A percentile compares a stretch with the other conserved stretches of the same genome.
These are phyloP conservation scores for Oemleria cerasiformis DNA, from an alignment of 306 rosid species.

Conservation along the genomic window DNA sequence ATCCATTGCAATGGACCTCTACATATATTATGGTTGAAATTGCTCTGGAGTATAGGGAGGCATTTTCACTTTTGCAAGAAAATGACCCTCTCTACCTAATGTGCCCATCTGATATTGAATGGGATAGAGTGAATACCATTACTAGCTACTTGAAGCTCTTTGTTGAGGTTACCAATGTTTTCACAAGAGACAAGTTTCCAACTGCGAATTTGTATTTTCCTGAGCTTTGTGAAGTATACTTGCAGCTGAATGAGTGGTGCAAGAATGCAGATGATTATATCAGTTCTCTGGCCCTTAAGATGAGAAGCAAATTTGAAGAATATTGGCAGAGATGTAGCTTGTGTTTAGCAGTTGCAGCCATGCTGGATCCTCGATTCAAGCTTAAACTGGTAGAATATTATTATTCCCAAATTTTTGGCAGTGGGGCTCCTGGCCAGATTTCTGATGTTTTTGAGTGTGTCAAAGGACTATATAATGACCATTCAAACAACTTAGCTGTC, in stretches of 20 bases:
- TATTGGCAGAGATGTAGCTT: slow-evolving; percentile 90
- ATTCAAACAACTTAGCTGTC: slow-evolving; percentile 75
- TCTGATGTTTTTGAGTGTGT: slow-evolving; percentile 68
- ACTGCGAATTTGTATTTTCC: slow-evolving; percentile 84
- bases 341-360: slow-evolving; percentile 87
- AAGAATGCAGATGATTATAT: slow-evolving; percentile 69
- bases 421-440: slow-evolving; percentile 48
- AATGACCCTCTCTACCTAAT: slow-evolving; percentile 48
- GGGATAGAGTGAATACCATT: slow-evolving; percentile 61
- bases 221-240: slow-evolving; percentile 83
- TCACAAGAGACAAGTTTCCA: slow-evolving; percentile 56
- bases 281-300: slow-evolving; percentile 60
- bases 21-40: slow-evolving; percentile 77
- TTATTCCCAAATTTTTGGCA: slow-evolving; percentile 82
- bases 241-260: slow-evolving; percentile 87
- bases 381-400: slow-evolving; percentile 89
- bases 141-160: slow-evolving; percentile 72
- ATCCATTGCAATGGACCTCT: slow-evolving; percentile 67
- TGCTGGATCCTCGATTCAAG: slow-evolving; percentile 94
- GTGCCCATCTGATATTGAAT: slow-evolving; percentile 63
- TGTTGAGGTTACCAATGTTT: slow-evolving; percentile 56
- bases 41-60: slow-evolving; percentile 77
- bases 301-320: slow-evolving; percentile 86
- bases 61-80: slow-evolving; percentile 65
- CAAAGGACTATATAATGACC: slow-evolving; percentile 78